phyloP scores from a whole-genome alignment of 257 asterid genomes.

The Solanum ossicruentum region DNA sequence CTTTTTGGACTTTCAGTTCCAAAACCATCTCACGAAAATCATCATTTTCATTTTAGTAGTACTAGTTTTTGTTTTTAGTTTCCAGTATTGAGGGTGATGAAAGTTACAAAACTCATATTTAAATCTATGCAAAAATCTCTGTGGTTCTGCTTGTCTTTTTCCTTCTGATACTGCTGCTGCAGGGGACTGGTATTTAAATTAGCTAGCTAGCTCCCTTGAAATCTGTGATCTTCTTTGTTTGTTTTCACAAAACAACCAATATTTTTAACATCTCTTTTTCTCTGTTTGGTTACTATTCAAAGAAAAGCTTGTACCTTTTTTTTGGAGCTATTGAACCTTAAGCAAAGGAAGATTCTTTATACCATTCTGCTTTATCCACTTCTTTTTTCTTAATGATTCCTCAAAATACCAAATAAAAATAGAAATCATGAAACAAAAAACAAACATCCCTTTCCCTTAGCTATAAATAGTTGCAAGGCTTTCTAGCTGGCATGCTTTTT shows the following conservation, averaged over 20 bases:
- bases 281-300: not conserved
- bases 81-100: slow-evolving; percentile 1
- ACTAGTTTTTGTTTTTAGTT: not conserved
- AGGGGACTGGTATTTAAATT: slow-evolving; percentile 1
- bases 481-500: not conserved
- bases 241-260: not conserved
- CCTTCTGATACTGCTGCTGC: not conserved
- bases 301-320: not conserved
- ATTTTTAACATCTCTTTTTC: not conserved
- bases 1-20: slow-evolving; percentile 5
- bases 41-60: not conserved
- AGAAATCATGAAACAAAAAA: not conserved
- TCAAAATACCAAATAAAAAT: not conserved
- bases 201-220: slow-evolving; percentile 6
- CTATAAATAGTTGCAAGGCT: not conserved
- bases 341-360: slow-evolving; percentile 18
- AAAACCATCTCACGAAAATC: not conserved
- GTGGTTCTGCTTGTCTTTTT: slow-evolving; percentile 12
- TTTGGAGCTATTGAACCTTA: not conserved
- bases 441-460: not conserved
- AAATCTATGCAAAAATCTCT: not conserved
- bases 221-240: slow-evolving; percentile 11
- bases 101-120: slow-evolving; percentile 1
- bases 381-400: not conserved
- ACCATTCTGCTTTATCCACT: slow-evolving; percentile 9